Evolutionary conservation across 2,329 filamentous ascomycete species (phyloP).

Genomic region (Rhynchosporium agropyri): DNA sequence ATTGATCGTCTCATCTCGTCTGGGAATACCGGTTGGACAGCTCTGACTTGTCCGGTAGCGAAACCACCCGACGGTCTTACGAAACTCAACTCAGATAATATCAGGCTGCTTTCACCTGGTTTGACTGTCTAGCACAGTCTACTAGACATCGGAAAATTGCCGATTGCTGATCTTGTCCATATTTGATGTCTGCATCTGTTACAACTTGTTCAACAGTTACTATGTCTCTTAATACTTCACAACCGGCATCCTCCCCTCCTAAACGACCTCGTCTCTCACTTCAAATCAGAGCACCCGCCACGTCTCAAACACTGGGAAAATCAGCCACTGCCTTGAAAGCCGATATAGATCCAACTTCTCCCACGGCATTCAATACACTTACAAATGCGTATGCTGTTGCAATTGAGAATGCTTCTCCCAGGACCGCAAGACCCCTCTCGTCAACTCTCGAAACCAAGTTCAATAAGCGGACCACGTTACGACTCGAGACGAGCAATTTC

Average conservation of each 20-base stretch:
- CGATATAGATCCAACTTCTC: constrained; percentile 58
- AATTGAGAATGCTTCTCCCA: constrained; percentile 60
- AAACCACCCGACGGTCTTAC: constrained; percentile 16
- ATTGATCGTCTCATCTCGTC: constrained; percentile 18
- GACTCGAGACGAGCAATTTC: constrained; percentile 39
- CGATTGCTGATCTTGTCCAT: constrained; percentile 28
- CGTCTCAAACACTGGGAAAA: constrained; percentile 46
- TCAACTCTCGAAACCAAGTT: constrained; percentile 45
- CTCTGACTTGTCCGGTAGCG: not conserved
- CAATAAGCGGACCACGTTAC: constrained; percentile 43
- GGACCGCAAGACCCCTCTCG: constrained; percentile 42
- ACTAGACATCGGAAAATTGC: constrained; percentile 13
- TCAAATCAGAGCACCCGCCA: constrained; percentile 53
- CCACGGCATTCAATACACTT: constrained; percentile 66
- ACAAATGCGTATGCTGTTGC: constrained; percentile 66
- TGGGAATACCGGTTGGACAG: constrained; percentile 18
- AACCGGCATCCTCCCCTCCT: constrained; percentile 34
- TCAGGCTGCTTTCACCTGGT: constrained; percentile 3
- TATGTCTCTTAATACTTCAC: constrained; percentile 37
- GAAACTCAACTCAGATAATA: constrained; percentile 11
- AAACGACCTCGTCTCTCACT: constrained; percentile 57
- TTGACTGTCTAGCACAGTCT: constrained; percentile 4
- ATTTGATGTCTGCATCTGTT: constrained; percentile 38
- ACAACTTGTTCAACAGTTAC: constrained; percentile 34
- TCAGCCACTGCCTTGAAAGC: constrained; percentile 48